Conservation (phyloP, 208 protist species). For the Leishmania mexicana region DNA sequence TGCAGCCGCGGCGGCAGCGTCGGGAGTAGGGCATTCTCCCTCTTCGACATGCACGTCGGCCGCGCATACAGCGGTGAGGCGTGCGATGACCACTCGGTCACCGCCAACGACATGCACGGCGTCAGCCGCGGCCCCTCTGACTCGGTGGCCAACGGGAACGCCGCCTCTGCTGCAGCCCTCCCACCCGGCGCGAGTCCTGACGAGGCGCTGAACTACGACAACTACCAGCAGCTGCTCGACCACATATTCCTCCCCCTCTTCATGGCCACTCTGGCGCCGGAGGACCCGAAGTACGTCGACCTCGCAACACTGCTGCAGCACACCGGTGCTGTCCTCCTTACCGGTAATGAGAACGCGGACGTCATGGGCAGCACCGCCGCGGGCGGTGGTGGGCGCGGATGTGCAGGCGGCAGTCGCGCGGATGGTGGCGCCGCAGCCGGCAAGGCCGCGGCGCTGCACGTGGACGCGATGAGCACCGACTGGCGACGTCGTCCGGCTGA, state of each 20-base stretch:
- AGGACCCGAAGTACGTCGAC: conserved; percentile 84
- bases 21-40: not conserved
- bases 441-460: not conserved
- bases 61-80: not conserved
- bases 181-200: conserved; percentile 14
- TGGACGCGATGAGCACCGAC: conserved; percentile 1
- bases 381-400: not conserved
- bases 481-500: conserved; percentile 88
- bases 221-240: conserved; percentile 96
- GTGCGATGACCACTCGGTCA: conserved; percentile 1
- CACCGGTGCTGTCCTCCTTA: conserved; percentile 95
- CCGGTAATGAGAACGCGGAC: conserved; percentile 95
- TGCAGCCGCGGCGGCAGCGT: conserved; percentile 10
- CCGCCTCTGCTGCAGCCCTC: not conserved
- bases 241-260: conserved; percentile 99
- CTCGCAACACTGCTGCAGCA: conserved; percentile 93
- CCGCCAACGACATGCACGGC: not conserved
- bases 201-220: conserved; percentile 58
- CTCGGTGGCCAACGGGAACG: conserved; percentile 2
- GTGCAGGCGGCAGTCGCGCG: not conserved
- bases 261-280: conserved; percentile 95
- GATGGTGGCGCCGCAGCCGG: not conserved
- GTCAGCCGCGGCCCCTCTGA: not conserved
- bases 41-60: not conserved
- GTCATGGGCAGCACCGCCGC: conserved; percentile 32